Evolutionary conservation across 257 asterid species (phyloP).

Genomic region (Hygrophila difformis): DNA sequence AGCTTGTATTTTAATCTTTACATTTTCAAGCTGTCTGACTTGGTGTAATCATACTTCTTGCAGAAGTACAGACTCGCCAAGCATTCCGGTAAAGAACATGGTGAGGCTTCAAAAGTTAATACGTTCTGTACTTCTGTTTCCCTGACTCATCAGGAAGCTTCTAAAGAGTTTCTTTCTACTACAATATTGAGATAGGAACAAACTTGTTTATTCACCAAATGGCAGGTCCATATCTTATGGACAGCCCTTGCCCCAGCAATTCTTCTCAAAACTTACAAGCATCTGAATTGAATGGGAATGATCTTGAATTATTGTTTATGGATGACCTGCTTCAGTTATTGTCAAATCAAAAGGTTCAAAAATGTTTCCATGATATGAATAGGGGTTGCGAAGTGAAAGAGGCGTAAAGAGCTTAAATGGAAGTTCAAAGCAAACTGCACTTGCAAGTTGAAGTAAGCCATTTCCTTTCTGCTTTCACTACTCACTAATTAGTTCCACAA

Average conservation of each 20-base stretch:
- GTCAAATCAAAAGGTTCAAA: constrained; percentile 11
- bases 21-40: constrained; percentile 14
- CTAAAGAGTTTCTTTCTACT: background rate
- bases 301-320: constrained; percentile 8
- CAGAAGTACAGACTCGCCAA: constrained; percentile 86
- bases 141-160: constrained; percentile 14
- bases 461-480: too few relatives aligned
- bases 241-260: constrained; percentile 44
- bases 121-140: constrained; percentile 32
- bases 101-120: constrained; percentile 69
- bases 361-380: constrained; percentile 20
- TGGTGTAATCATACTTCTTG: constrained; percentile 18
- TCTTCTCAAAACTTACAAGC: constrained; percentile 56
- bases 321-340: constrained; percentile 5
- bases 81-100: constrained; percentile 74
- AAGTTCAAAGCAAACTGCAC: constrained; percentile 84
- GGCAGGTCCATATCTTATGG: constrained; percentile 58
- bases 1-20: constrained; percentile 2
- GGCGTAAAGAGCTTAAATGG: constrained; percentile 90
- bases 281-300: constrained; percentile 70
- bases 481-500: too few relatives aligned
- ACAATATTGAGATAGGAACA: constrained; percentile 6
- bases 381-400: constrained; percentile 92
- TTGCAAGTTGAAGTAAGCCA: too few relatives aligned
- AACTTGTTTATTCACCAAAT: constrained; percentile 20